A percentile compares a stretch with the other conserved stretches of the same genome.
Evolutionary conservation across 2,329 filamentous ascomycete genomes (phyloP).

Genomic region (Periconia sp.): DNA sequence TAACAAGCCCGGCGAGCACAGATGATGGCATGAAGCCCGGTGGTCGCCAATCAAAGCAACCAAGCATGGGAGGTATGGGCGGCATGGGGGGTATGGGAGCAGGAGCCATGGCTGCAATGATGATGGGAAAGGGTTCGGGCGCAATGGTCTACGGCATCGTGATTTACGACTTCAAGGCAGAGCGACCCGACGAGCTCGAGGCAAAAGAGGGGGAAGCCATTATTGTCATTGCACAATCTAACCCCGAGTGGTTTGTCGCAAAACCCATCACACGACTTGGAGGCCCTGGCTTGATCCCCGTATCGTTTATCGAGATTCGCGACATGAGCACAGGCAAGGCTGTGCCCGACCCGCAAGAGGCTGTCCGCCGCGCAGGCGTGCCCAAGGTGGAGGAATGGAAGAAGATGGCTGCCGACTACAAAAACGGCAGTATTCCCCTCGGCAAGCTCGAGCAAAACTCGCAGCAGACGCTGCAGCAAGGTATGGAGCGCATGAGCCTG

Average conservation of each 20-base stretch:
- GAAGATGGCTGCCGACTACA: constrained; percentile 98
- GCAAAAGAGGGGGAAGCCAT: constrained; percentile 95
- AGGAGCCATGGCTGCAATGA: constrained; percentile 23
- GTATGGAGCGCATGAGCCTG: constrained; percentile 77
- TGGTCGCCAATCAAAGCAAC: constrained; percentile 33
- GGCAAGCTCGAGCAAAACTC: constrained; percentile 74
- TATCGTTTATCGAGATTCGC: constrained; percentile 93
- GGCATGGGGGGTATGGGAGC: constrained; percentile 8
- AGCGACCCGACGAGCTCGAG: constrained; percentile 92
- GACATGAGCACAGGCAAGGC: constrained; percentile 88
- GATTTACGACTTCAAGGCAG: constrained; percentile 94
- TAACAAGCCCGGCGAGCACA: constrained; percentile 35
- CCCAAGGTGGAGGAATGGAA: constrained; percentile 99
- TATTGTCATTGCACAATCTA: constrained; percentile 97
- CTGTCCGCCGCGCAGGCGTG: constrained; percentile 84
- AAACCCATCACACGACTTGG: constrained; percentile 98
- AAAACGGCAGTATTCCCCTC: constrained; percentile 96
- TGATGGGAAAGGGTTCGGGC: constrained; percentile 58
- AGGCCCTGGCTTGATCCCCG: constrained; percentile 90
- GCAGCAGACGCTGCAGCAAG: constrained; percentile 55
- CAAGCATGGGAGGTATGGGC: constrained; percentile 52
- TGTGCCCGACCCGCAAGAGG: constrained; percentile 79
- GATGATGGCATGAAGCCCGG: constrained; percentile 32
- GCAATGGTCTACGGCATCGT: constrained; percentile 97
- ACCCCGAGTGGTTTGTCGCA: constrained; percentile 98